A percentile compares a stretch with the other conserved stretches of the same genome.
phyloP scores from a whole-genome alignment of 140 eudicot genomes.

The Stevia rebaudiana region DNA sequence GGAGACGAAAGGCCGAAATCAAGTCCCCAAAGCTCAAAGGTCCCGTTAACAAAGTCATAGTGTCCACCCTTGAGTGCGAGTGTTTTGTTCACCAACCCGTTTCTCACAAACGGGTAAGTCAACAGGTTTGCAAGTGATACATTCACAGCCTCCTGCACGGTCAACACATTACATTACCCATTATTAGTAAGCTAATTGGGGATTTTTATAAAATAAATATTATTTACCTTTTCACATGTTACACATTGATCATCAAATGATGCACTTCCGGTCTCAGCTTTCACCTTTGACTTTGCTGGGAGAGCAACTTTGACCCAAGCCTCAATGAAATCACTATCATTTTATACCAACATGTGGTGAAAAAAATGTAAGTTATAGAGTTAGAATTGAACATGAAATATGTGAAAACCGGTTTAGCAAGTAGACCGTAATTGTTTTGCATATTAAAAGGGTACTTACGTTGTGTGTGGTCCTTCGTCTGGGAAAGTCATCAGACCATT shows the following conservation, averaged over 20 bases:
- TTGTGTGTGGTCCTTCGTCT: slow-evolving; percentile 51
- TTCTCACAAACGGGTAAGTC: slow-evolving; percentile 81
- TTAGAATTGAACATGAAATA: slow-evolving; percentile 7
- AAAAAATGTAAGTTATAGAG: background rate
- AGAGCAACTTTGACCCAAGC: slow-evolving; percentile 73
- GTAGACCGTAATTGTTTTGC: background rate
- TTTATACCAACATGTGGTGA: background rate
- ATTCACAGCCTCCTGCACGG: slow-evolving; percentile 46
- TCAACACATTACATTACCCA: no score
- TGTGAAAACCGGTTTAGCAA: no score
- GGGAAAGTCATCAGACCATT: slow-evolving; percentile 96
- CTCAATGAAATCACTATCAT: slow-evolving; percentile 78
- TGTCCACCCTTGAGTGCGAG: slow-evolving; percentile 73
- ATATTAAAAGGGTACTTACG: slow-evolving; percentile 38
- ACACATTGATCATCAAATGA: slow-evolving; percentile 56
- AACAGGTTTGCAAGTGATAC: slow-evolving; percentile 69
- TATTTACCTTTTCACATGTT: slow-evolving; percentile 64
- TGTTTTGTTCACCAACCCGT: slow-evolving; percentile 62
- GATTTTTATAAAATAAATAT: background rate
- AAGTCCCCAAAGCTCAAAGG: slow-evolving; percentile 85
- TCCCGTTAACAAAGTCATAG: slow-evolving; percentile 78
- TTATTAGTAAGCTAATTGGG: background rate
- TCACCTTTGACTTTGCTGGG: slow-evolving; percentile 84
- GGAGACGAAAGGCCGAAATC: slow-evolving; percentile 57
- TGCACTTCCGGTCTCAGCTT: slow-evolving; percentile 34